Evolutionary conservation across 495 filamentous ascomycete genomes (phyloP).

Genomic region (Penicillium cosmopolitanum): DNA sequence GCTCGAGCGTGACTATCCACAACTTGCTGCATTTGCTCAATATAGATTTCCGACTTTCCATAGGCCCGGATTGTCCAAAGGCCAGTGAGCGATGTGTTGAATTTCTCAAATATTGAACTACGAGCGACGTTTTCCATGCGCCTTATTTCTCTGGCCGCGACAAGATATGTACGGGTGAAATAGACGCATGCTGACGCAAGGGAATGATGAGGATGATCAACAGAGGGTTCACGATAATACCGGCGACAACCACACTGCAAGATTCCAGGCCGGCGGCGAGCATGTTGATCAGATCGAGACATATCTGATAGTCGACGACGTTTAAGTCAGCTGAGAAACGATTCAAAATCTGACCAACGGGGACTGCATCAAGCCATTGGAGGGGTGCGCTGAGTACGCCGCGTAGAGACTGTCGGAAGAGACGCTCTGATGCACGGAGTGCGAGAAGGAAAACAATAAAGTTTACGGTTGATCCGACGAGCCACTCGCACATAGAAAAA

Average conservation of each 20-base stretch:
- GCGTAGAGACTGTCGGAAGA: conserved; percentile 49
- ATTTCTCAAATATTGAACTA: conserved; percentile 73
- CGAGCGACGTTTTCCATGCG: conserved; percentile 68
- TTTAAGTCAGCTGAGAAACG: conserved; percentile 53
- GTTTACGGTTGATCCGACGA: conserved; percentile 30
- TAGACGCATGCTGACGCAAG: conserved; percentile 52
- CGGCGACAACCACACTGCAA: conserved; percentile 61
- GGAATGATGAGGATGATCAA: conserved; percentile 75
- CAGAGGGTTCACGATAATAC: conserved; percentile 78
- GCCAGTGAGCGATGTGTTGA: conserved; percentile 64
- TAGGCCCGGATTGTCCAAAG: conserved; percentile 72
- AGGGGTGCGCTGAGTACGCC: conserved; percentile 53
- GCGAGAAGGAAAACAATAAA: conserved; percentile 17
- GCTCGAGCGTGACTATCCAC: neutral
- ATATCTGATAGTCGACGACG: conserved; percentile 37
- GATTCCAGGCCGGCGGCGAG: conserved; percentile 56
- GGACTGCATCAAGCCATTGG: conserved; percentile 53
- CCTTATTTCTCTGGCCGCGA: conserved; percentile 76
- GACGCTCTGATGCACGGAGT: conserved; percentile 43
- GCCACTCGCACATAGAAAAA: conserved; percentile 33
- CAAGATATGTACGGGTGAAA: conserved; percentile 56
- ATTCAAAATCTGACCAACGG: conserved; percentile 55
- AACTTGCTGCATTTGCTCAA: neutral
- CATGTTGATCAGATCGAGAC: too few relatives aligned
- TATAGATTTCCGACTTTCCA: conserved; percentile 59